Percentiles rank a stretch among this genome's conserved stretches.
Evolutionary conservation across 2,329 filamentous ascomycete species (phyloP).

Genomic region (Colletotrichum aenigma): DNA sequence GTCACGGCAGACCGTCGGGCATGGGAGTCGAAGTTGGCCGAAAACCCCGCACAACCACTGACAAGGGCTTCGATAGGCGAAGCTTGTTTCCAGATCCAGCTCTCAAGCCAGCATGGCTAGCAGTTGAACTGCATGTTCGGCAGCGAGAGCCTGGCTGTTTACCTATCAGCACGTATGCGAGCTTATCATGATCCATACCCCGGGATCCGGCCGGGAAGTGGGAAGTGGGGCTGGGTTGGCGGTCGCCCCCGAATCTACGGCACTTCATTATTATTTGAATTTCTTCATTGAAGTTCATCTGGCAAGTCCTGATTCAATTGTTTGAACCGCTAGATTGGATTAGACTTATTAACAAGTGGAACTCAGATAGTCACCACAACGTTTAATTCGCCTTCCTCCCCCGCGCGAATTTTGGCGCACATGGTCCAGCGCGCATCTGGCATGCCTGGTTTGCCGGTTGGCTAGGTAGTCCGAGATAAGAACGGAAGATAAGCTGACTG

Average conservation of each 20-base stretch:
- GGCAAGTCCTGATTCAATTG: background rate
- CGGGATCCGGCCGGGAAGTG: background rate
- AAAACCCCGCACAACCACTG: background rate
- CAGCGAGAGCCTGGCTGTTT: background rate
- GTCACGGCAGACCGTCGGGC: background rate
- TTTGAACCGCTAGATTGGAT: fast-evolving
- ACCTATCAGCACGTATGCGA: background rate
- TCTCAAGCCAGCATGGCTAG: background rate
- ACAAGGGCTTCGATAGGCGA: background rate
- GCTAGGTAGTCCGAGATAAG: background rate
- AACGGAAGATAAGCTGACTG: background rate
- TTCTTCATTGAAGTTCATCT: background rate
- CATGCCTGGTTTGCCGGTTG: background rate
- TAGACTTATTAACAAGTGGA: background rate
- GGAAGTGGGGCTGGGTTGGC: background rate
- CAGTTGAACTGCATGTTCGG: background rate
- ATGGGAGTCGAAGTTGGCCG: background rate
- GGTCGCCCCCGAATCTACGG: background rate
- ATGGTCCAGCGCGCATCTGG: background rate
- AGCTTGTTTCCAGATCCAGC: background rate
- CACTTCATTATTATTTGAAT: background rate
- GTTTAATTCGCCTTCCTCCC: background rate
- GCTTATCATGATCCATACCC: constrained; percentile 4
- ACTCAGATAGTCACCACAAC: background rate
- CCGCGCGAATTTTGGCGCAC: background rate